Base-by-base conservation (phyloP, 2,329 filamentous ascomycete genomes). In the Corynespora cassiicola region DNA sequence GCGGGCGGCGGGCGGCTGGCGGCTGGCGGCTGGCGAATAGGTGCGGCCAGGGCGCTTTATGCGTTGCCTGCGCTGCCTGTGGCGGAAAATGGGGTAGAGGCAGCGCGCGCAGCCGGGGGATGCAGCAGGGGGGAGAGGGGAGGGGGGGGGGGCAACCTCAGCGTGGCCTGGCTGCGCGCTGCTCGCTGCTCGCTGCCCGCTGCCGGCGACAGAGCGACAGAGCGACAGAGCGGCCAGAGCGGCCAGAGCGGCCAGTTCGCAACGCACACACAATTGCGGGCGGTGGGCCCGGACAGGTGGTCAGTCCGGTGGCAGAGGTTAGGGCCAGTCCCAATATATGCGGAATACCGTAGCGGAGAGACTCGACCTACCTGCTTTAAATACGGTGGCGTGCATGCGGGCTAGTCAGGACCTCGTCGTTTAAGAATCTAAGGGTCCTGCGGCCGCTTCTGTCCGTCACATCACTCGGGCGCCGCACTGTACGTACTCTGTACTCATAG, bases 361-460 rank as follows among this genome's bases (percentile, higher is more conserved):
- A 39, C 31, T 42, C 44, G 44, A 43, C 18, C 35, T 43, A 12
- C 23, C 18, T 27, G 24, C 25, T 24, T 32, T 30, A 6, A 16
- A 42, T 36, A 42, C 39, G 27, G 37, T 45, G 37, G 42, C 42
- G 23, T 41, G 36, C 37, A 45, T 40, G 22, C 22, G 24, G 38
- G 17, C 42, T 45, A 45, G 42, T 45, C 37, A 30, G 42, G 42
- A 36, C 32, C 41, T 34, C 23, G 35, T 35, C 30, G 34, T 34
- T 45, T 40, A 45, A 45, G 26, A 30, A 18, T 39, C 6, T n/a
- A n/a, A 41, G 32, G 40, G 35, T 34, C 40, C 31, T 30, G 12
- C 23, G 23, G 17, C 30, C 23, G 36, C 27, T 34, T 33, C 16
- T 8, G 19, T 42, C 26, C 15, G 14, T 11, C 27, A 40, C 31